Percentiles rank a stretch among this genome's conserved stretches.
Conservation (phyloP, 345 rosid genomes). For the Murraya koenigii region DNA sequence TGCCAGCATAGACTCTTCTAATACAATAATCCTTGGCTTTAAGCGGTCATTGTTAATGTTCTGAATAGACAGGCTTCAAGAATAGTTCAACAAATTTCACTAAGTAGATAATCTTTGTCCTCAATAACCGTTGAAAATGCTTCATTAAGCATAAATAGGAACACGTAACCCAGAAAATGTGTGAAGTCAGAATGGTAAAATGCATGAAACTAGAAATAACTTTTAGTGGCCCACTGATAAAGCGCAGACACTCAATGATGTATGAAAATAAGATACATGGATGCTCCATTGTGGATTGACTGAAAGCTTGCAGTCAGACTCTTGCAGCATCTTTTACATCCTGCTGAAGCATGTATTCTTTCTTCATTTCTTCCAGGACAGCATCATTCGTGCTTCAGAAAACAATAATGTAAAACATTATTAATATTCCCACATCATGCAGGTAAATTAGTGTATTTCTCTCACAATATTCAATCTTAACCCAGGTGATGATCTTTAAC, state of each 20-base stretch:
- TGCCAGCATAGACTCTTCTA: background rate
- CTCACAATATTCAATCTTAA: background rate
- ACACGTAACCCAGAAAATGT: background rate
- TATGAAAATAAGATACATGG: background rate
- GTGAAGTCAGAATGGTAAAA: background rate
- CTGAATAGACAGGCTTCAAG: background rate
- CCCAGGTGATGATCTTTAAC: background rate
- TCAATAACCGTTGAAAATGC: background rate
- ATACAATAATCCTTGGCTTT: background rate
- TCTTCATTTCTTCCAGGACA: conserved; percentile 91
- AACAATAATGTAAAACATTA: background rate
- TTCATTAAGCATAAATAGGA: background rate
- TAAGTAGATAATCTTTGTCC: background rate
- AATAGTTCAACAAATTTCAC: background rate
- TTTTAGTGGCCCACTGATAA: background rate
- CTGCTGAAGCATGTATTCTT: conserved; percentile 66
- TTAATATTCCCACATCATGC: background rate
- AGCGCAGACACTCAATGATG: background rate
- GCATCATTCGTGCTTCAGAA: conserved; percentile 76
- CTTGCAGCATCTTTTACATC: conserved; percentile 41
- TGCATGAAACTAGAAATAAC: background rate
- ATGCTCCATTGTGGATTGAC: background rate
- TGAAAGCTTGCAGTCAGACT: conserved; percentile 8
- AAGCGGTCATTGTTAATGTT: background rate
- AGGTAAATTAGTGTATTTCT: background rate